Conservation (phyloP, 2,329 filamentous ascomycete species). For the Talaromyces sp. region DNA sequence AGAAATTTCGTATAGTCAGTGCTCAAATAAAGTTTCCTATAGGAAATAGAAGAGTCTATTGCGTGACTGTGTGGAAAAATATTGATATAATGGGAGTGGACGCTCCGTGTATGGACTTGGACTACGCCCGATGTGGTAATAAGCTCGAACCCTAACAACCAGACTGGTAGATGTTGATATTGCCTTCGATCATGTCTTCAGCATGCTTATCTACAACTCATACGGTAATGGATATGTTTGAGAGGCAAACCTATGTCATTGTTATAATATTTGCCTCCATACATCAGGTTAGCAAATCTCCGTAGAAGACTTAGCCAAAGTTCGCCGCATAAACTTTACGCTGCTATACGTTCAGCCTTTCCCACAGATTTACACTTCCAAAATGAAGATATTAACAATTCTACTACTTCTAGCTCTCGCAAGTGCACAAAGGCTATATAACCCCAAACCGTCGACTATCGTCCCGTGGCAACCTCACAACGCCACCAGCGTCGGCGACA, state of each 20-base stretch:
- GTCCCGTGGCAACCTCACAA: slow-evolving; percentile 2
- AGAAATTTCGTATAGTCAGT: background rate
- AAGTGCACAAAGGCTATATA: background rate
- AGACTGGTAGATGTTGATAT: background rate
- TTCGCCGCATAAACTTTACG: background rate
- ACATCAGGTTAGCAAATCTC: background rate
- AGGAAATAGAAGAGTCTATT: background rate
- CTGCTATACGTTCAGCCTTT: background rate
- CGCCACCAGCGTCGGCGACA: background rate
- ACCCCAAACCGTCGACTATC: background rate
- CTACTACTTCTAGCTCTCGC: background rate
- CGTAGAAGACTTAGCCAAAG: background rate
- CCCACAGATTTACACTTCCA: background rate
- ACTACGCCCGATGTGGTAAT: background rate
- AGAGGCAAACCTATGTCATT: background rate
- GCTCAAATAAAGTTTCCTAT: background rate
- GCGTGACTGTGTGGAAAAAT: background rate
- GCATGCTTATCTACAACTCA: background rate
- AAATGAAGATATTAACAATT: background rate
- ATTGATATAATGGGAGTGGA: background rate
- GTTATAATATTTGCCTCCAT: background rate
- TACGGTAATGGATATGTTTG: too few relatives aligned
- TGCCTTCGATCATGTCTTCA: background rate
- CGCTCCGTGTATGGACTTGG: background rate
- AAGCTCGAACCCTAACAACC: background rate